Conservation (phyloP, 192 early-diverging fungal species). For the Rhizoclosmatium globosum region DNA sequence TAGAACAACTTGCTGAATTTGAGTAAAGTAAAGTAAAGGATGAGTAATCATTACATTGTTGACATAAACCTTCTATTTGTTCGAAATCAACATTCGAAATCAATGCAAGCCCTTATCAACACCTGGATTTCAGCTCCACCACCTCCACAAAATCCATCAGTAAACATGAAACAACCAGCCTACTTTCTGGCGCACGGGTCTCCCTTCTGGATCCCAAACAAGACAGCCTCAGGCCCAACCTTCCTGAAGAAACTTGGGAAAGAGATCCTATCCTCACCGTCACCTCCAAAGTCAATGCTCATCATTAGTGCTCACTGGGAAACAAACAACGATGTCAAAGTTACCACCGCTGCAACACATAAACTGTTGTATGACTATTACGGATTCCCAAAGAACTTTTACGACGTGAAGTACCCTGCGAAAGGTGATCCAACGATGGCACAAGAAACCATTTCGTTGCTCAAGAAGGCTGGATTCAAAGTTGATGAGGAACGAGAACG, state of each 20-base stretch:
- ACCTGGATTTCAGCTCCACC: too few species aligned
- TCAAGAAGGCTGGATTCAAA: slow-evolving; percentile 46
- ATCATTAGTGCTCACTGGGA: slow-evolving; percentile 65
- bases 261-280: slow-evolving; percentile 2
- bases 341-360: slow-evolving; percentile 29
- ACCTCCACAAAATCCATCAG: neutral
- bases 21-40: too few species aligned
- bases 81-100: too few species aligned
- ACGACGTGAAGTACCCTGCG: slow-evolving; percentile 54
- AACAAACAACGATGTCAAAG: slow-evolving; percentile 33
- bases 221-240: slow-evolving; percentile 2
- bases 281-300: slow-evolving; percentile 44
- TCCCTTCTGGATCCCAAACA: slow-evolving; percentile 33
- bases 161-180: slow-evolving; percentile 28
- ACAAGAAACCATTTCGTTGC: slow-evolving; percentile 36
- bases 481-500: slow-evolving; percentile 19
- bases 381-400: slow-evolving; percentile 57
- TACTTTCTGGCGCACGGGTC: slow-evolving; percentile 37
- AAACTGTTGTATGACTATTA: slow-evolving; percentile 63
- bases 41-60: too few species aligned
- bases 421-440: slow-evolving; percentile 52
- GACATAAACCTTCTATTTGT: too few species aligned
- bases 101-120: too few species aligned
- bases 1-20: neutral
- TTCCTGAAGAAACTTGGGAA: slow-evolving; percentile 37